Evolutionary conservation across 1,139 yeast species (phyloP), one percentile per base, ranked within the genome.

Genomic region (Candida sojae): DNA sequence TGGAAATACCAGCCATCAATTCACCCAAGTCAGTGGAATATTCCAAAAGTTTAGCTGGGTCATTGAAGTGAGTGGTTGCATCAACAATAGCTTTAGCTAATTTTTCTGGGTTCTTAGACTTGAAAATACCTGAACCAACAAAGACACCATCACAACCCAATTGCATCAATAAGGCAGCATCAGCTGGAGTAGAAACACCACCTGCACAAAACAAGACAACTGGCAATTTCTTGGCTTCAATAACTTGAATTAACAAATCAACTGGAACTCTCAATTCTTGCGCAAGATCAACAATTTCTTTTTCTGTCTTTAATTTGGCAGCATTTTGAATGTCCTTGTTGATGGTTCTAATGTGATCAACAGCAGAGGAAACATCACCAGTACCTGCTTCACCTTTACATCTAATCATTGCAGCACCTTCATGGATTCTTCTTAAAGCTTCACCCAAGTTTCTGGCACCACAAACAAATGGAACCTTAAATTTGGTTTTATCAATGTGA

Each of bases 351-450:
- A 87, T 84, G 64, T 88, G 96, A 60, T 78, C 81, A 48, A 88
- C 91, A n/a, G 96, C 96, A 64, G 88, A 93, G 31, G 89, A 82
- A 47, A 88, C 85, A 64, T 88, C 96, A 45, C 96, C 96, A 40
- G 96, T 88, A 43, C 96, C 96, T 23, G 96, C 95, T 66, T 87
- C 96, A 55, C 96, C 96, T 69, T 88, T 88, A 54, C 95, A 85
- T 66, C 96, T 80, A 62, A 88, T 81, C 93, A 88, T 87, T 41
- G 93, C 92, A 39, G 96, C 95, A 57, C 96, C 96, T 68, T 88
- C 96, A 57, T 77, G 71, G 60, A 88, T 78, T 64, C 96, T 80
- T 67, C 96, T 82, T 58, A 88, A 76, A 2, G 96, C 95, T 66
- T 88, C 96, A 44, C 96, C 96, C 54, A 88, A 77, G 68, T 88